Evolutionary conservation across 2,329 filamentous ascomycete genomes (phyloP).

Genomic region (Celoporthe dispersa): DNA sequence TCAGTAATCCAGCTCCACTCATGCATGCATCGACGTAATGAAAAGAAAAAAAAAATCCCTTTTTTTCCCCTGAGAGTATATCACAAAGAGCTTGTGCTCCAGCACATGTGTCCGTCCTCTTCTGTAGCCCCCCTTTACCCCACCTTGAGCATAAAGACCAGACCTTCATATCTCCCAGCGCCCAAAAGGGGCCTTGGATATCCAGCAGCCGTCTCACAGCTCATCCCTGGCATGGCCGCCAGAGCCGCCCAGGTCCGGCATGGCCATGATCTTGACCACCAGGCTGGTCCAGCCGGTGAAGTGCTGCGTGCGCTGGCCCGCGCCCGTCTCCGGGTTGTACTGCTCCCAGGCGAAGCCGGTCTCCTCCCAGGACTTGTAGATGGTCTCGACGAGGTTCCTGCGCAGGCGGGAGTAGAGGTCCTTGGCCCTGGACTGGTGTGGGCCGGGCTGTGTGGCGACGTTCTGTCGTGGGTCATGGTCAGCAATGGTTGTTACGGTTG

Average conservation of each 20-base stretch:
- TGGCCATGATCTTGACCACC: constrained; percentile 95
- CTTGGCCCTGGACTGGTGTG: constrained; percentile 70
- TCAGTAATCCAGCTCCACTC: neutral
- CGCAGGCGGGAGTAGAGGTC: constrained; percentile 78
- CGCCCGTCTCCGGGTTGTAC: constrained; percentile 91
- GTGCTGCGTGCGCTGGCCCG: constrained; percentile 94
- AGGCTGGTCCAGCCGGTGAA: constrained; percentile 99
- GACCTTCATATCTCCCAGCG: neutral
- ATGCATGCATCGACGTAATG: neutral
- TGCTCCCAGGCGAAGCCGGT: constrained; percentile 99
- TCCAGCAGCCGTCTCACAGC: too few relatives aligned
- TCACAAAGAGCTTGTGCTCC: neutral
- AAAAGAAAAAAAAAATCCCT: neutral
- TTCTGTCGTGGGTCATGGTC: constrained; percentile 50
- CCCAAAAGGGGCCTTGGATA: neutral
- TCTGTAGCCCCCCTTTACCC: neutral
- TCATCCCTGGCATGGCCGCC: constrained; percentile 48
- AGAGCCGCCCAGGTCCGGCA: constrained; percentile 68
- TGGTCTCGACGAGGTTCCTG: constrained; percentile 84
- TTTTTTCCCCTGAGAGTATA: neutral
- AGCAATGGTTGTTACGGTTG: constrained; percentile 2
- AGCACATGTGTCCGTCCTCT: neutral
- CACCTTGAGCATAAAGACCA: neutral
- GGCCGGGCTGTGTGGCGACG: constrained; percentile 67
- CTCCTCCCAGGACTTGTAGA: constrained; percentile 84